Evolutionary conservation across 306 rosid genomes (phyloP), one percentile per base, ranked within the genome.

Genomic region (Quercus suber): DNA sequence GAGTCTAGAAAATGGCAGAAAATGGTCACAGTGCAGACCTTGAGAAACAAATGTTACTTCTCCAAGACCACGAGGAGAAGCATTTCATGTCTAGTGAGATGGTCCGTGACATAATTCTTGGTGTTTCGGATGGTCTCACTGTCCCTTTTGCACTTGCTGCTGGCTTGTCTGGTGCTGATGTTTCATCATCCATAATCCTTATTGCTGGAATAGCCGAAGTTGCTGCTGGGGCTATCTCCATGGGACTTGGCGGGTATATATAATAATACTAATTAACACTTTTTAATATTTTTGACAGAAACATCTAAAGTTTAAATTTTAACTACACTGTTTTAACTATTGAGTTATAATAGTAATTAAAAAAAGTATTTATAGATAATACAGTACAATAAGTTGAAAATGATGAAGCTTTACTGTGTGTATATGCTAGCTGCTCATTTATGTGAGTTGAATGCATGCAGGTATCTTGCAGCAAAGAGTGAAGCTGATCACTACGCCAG

Each of bases 401-500:
- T 0, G 23, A 27, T 21, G 17, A 13, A 58, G 17, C 30, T 45
- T 78, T 73, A 3, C 19, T 12, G 15, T 41, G 5, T 14, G 14
- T 41, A 20, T 14, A 12, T 21, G 30, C 37, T 69, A 49, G 15
- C 9, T 19, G 51, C 72, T 25, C 10, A 23, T 59, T 20, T 59
- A 2, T 30, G 5, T 63, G 10, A 51, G 11, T 10, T 27, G 19
- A 51, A 51, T 55, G 56, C 45, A 41, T 41, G 45, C 64, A 94
- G 98, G 80, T 94, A 94, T 80, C 89, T 94, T 33, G 98, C 98
- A 0, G 98, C 98, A 10, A 87, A 92, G 73, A 90, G 98, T 72
- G 98, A 94, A 88, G 87, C 91, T 13, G 98, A 94, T 85, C 97
- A 94, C 63, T 94, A 94, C 71, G 19, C 4, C 30, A 91, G 88